Evolutionary conservation across 108 stramenopile genomes (phyloP).

Genomic region (Asterionellopsis glacialis): DNA sequence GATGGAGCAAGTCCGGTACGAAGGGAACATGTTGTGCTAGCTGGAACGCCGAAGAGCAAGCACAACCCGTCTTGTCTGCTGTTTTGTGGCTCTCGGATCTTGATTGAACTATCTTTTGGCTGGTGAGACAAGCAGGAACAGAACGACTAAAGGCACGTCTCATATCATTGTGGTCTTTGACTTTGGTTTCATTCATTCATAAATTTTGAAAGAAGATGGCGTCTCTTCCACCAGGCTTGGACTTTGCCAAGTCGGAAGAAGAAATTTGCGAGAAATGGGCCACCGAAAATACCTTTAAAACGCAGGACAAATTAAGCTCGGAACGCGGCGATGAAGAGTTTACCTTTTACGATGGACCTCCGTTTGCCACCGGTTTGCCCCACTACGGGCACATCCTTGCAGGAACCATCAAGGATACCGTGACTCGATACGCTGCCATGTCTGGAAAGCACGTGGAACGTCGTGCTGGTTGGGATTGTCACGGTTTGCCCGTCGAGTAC

Average conservation of each 20-base stretch:
- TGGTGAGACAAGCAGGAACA: too few species aligned
- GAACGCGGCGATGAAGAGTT: constrained; percentile 83
- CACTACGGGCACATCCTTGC: constrained; percentile 99
- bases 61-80: too few species aligned
- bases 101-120: too few species aligned
- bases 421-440: constrained; percentile 97
- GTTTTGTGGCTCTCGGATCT: too few species aligned
- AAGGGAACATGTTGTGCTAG: too few species aligned
- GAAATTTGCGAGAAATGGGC: constrained; percentile 79
- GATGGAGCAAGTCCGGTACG: too few species aligned
- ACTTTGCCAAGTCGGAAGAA: constrained; percentile 81
- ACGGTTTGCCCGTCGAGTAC: constrained; percentile 98
- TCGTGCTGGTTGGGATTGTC: constrained; percentile 99
- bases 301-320: constrained; percentile 55
- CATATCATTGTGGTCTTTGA: too few species aligned
- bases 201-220: constrained; percentile 32
- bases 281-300: constrained; percentile 64
- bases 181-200: too few species aligned
- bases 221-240: constrained; percentile 67
- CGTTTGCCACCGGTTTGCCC: constrained; percentile 98
- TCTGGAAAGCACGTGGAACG: constrained; percentile 89
- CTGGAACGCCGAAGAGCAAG: too few species aligned
- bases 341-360: constrained; percentile 99
- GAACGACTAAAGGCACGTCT: too few species aligned
- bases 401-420: constrained; percentile 99